Percentiles rank a stretch among this genome's conserved stretches.
These are phyloP conservation scores for Acanthamoeba royreba DNA, from an alignment of 208 protist genomes.

Conservation along the genomic window DNA sequence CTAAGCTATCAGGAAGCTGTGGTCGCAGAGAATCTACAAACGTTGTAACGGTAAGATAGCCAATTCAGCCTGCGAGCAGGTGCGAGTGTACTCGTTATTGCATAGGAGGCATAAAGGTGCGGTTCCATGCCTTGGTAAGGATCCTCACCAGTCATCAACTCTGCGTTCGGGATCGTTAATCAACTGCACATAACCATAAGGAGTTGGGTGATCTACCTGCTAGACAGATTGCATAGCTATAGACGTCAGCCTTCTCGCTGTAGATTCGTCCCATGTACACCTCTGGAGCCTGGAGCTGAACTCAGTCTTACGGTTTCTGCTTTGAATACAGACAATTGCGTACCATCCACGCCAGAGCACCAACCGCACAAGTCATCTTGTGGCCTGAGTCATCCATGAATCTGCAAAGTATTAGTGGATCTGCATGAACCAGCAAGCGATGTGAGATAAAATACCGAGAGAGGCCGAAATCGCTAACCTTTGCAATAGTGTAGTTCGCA, in stretches of 20 bases:
- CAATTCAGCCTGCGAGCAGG: not conserved
- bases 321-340: not conserved
- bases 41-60: not conserved
- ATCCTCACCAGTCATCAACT: constrained; percentile 15
- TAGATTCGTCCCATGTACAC: not conserved
- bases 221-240: constrained; percentile 14
- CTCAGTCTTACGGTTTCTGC: not conserved
- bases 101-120: not conserved
- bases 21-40: not conserved
- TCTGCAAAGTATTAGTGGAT: not conserved
- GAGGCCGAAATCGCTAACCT: not conserved
- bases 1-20: not conserved
- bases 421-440: not conserved
- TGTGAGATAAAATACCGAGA: not conserved
- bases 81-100: not conserved
- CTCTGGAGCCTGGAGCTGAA: not conserved
- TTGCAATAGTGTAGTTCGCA: not conserved
- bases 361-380: constrained; percentile 22
- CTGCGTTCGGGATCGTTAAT: not conserved
- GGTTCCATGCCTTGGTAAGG: constrained; percentile 12
- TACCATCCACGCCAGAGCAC: constrained; percentile 14
- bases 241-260: constrained; percentile 34
- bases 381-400: not conserved
- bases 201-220: not conserved
- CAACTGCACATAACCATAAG: not conserved